Evolutionary conservation across 352 stramenopile genomes (phyloP), one percentile per base, ranked within the genome.

Genomic region (Pythium chondricola): DNA sequence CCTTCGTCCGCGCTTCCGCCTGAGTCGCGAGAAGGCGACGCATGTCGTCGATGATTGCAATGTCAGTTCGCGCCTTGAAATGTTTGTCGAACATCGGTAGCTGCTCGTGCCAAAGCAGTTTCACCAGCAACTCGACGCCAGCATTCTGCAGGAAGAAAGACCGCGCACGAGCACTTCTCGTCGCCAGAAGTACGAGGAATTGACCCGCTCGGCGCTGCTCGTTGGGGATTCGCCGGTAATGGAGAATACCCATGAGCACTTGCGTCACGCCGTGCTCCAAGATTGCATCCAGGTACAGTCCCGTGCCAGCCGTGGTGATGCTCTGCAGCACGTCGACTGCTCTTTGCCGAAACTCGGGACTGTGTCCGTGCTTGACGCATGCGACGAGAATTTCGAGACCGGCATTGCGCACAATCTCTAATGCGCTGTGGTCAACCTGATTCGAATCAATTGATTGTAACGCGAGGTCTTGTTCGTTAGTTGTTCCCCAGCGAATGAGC

Each of bases 181-280:
- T 52, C 2, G 56, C 29, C n/a, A 63, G 20, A 3, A 54, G 8
- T 7, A 63, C 27, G 17, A 63, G 31, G 20, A 63, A 55, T 37
- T 63, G 56, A 21, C 40, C 56, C 1, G 56, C 56, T 4, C 56
- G 56, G 13, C 48, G 48, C n/a, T 63, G 56, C 32, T 63, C 56
- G 13, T 17, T 18, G 2, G 56, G 33, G 22, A 51, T 25, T 20
- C 41, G 47, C 7, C 56, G 56, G 20, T 63, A 58, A 30, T 57
- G 48, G 2, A 63, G 47, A 10, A 63, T 51, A 8, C 48, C 43
- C 48, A 63, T 57, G 13, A 63, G 38, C 14, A 63, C 27, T 21
- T 58, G 56, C 0, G 48, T 44, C 30, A 63, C 48, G 30, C 48
- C 35, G 38, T 58, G 49, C 16, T 63, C 56, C 4, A 63, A 43